These are phyloP conservation scores for Mariannaea sp. DNA, from an alignment of 2,329 filamentous ascomycete genomes.

Conservation along the genomic window DNA sequence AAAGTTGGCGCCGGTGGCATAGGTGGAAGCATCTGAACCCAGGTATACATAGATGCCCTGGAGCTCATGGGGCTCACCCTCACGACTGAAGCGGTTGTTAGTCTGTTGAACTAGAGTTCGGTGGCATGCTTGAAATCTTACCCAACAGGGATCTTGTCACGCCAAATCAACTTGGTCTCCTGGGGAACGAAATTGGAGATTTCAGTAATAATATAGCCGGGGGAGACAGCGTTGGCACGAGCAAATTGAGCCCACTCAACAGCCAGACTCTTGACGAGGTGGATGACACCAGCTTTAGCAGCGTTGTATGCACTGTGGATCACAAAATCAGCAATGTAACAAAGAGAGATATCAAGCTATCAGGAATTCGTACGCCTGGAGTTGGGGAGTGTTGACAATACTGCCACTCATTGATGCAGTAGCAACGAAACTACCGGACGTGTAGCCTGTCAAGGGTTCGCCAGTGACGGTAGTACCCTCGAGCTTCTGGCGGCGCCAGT, in stretches of 20 bases:
- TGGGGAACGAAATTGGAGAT: constrained; percentile 37
- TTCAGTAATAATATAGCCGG: constrained; percentile 43
- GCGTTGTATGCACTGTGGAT: constrained; percentile 54
- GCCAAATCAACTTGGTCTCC: constrained; percentile 35
- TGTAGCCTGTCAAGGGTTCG: constrained; percentile 30
- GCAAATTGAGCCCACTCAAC: constrained; percentile 63
- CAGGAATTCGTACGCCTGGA: constrained; percentile 47
- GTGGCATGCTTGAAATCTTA: constrained; percentile 8
- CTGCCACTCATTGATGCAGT: constrained; percentile 55
- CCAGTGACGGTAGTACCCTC: constrained; percentile 55
- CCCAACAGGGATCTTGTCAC: constrained; percentile 37
- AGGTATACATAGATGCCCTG: constrained; percentile 35
- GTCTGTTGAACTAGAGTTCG: background rate
- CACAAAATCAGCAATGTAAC: background rate
- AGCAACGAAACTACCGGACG: constrained; percentile 56
- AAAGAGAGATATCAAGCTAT: background rate
- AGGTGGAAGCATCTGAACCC: constrained; percentile 41
- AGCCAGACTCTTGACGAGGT: constrained; percentile 60
- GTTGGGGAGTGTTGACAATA: constrained; percentile 57
- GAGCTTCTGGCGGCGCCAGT: constrained; percentile 70
- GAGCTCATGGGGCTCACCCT: constrained; percentile 37
- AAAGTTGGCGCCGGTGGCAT: constrained; percentile 42
- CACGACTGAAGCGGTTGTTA: constrained; percentile 28
- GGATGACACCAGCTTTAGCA: constrained; percentile 60
- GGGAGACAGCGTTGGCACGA: constrained; percentile 57